Evolutionary conservation across 192 early-diverging fungal species (phyloP).

Genomic region (Cladochytrium replicatum): DNA sequence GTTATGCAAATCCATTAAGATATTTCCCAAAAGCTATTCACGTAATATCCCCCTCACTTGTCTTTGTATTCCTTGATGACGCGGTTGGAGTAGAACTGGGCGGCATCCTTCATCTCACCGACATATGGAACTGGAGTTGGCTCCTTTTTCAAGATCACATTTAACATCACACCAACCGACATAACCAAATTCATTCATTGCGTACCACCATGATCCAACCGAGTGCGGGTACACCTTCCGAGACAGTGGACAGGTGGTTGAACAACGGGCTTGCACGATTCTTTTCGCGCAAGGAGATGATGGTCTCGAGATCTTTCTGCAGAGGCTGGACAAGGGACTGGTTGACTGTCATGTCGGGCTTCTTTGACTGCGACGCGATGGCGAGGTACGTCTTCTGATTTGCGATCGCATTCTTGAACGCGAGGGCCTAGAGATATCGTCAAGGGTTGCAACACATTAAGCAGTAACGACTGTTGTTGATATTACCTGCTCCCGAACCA

Average conservation of each 20-base stretch:
- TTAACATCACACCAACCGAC: neutral
- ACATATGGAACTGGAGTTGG: slow-evolving; percentile 80
- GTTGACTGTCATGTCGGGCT: slow-evolving; percentile 58
- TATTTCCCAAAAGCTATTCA: slow-evolving; percentile 1
- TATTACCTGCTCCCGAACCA: slow-evolving; percentile 52
- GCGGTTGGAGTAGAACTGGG: slow-evolving; percentile 85
- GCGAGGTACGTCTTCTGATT: slow-evolving; percentile 69
- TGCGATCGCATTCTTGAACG: slow-evolving; percentile 46
- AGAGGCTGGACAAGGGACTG: slow-evolving; percentile 57
- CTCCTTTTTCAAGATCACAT: slow-evolving; percentile 37
- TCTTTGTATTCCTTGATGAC: slow-evolving; percentile 85
- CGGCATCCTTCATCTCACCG: slow-evolving; percentile 79
- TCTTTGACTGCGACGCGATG: slow-evolving; percentile 62
- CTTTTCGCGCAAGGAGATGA: slow-evolving; percentile 62
- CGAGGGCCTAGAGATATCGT: slow-evolving; percentile 32
- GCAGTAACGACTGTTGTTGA: neutral
- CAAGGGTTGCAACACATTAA: neutral
- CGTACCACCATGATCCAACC: slow-evolving; percentile 87
- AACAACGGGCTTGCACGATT: slow-evolving; percentile 65
- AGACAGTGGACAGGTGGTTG: slow-evolving; percentile 75
- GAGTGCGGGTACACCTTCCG: slow-evolving; percentile 82
- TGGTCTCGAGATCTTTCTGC: slow-evolving; percentile 53
- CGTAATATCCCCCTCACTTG: slow-evolving; percentile 43
- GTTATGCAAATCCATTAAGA: neutral
- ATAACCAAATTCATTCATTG: slow-evolving; percentile 10